These are phyloP conservation scores for Phytophthora colocasiae DNA, from an alignment of 352 stramenopile genomes.

Conservation along the genomic window DNA sequence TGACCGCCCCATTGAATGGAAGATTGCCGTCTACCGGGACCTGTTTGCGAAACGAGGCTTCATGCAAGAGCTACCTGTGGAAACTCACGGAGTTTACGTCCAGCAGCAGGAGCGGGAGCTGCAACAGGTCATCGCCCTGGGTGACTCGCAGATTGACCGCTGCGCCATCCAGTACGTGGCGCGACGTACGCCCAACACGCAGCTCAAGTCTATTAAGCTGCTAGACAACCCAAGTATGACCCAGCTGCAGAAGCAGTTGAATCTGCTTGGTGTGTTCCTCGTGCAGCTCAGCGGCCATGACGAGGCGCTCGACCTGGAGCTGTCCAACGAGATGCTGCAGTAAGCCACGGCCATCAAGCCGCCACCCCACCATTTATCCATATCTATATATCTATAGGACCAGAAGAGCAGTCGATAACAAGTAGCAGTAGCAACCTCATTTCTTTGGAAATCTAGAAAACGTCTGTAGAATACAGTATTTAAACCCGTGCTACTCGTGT, in stretches of 20 bases:
- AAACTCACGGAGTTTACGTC: constrained; percentile 29
- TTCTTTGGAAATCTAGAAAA: constrained; percentile 28
- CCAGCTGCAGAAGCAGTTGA: constrained; percentile 77
- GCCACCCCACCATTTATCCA: constrained; percentile 21
- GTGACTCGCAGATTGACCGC: constrained; percentile 77
- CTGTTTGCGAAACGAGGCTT: constrained; percentile 50
- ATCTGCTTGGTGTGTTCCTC: constrained; percentile 66
- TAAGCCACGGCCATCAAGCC: constrained; percentile 23
- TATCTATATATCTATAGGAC: constrained; percentile 43
- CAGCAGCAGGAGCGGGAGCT: constrained; percentile 34
- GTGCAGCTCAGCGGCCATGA: constrained; percentile 67
- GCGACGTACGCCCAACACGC: constrained; percentile 48
- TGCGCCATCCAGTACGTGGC: constrained; percentile 76
- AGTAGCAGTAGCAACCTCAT: constrained; percentile 9
- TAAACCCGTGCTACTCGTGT: constrained; percentile 1
- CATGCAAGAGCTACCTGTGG: constrained; percentile 24
- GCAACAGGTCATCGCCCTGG: constrained; percentile 76
- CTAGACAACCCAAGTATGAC: constrained; percentile 78
- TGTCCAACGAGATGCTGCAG: constrained; percentile 76
- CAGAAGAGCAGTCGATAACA: constrained; percentile 7
- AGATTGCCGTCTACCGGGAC: constrained; percentile 75
- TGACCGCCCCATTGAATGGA: constrained; percentile 76
- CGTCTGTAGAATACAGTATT: constrained; percentile 37
- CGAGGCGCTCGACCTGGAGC: constrained; percentile 74
- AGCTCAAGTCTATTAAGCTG: constrained; percentile 84